Evolutionary conservation across 306 rosid genomes (phyloP).

Genomic region (Comarum palustre): DNA sequence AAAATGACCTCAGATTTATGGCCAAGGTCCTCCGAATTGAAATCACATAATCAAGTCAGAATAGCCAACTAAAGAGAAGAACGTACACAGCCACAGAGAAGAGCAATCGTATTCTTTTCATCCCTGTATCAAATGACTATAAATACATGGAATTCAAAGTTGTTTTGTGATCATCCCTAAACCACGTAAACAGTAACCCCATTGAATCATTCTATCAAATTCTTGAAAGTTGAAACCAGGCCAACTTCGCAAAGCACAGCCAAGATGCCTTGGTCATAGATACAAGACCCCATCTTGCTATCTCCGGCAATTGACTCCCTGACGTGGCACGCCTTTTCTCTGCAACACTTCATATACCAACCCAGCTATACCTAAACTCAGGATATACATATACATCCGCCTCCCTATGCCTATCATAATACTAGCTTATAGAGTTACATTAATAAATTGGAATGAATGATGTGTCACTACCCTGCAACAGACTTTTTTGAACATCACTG

Average conservation of each 20-base stretch:
- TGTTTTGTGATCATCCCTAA: conserved; percentile 12
- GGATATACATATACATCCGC: conserved; percentile 33
- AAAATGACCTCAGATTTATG: background rate
- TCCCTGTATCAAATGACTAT: conserved; percentile 3
- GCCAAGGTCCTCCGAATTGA: too few species aligned
- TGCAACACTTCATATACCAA: conserved; percentile 25
- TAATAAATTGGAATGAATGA: conserved; percentile 12
- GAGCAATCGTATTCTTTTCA: background rate
- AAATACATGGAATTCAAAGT: conserved; percentile 10
- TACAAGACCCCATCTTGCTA: conserved; percentile 22
- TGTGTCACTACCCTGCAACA: conserved; percentile 10
- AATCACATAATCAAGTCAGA: background rate
- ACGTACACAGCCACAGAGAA: background rate
- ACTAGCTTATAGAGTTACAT: conserved; percentile 20
- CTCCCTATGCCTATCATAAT: conserved; percentile 20
- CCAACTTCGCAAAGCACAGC: conserved; percentile 30
- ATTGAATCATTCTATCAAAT: conserved; percentile 3
- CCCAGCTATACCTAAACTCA: conserved; percentile 15
- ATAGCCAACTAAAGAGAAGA: background rate
- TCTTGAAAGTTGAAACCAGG: conserved; percentile 30
- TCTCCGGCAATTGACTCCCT: conserved; percentile 3
- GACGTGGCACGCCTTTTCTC: conserved; percentile 21
- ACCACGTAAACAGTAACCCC: conserved; percentile 2
- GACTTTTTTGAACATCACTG: conserved; percentile 13
- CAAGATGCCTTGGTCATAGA: conserved; percentile 30